phyloP scores from a whole-genome alignment of 2,329 filamentous ascomycete genomes.

The Simplicillium aogashimaense region DNA sequence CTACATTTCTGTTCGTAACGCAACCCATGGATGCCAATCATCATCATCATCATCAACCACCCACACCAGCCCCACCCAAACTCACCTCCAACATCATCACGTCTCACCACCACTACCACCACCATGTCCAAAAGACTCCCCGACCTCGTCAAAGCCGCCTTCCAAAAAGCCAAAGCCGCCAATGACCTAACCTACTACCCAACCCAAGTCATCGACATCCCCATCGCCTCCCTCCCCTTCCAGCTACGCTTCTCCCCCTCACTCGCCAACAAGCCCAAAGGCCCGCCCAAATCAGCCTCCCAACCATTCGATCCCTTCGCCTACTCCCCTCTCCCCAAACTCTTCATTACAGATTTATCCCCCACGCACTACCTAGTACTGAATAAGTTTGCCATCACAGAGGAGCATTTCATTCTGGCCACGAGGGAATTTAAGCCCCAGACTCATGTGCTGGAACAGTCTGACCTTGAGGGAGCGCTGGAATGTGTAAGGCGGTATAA shows the following conservation, averaged over 20 bases:
- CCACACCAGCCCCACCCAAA: not conserved
- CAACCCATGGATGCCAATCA: not conserved
- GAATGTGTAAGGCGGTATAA: constrained; percentile 51
- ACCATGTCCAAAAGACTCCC: constrained; percentile 37
- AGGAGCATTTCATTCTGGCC: constrained; percentile 62
- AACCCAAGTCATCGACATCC: constrained; percentile 40
- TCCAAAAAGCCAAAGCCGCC: constrained; percentile 33
- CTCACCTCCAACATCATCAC: not conserved
- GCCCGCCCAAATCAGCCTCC: constrained; percentile 23
- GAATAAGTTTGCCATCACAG: constrained; percentile 67
- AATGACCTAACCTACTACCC: constrained; percentile 44
- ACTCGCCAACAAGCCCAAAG: constrained; percentile 57
- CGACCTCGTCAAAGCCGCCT: constrained; percentile 38
- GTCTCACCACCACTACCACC: constrained; percentile 14
- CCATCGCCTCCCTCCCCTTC: constrained; percentile 40
- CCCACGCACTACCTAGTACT: constrained; percentile 54
- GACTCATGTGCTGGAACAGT: constrained; percentile 48
- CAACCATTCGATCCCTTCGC: constrained; percentile 55
- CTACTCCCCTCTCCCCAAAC: constrained; percentile 40
- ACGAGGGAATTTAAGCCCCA: constrained; percentile 56
- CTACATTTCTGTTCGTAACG: too few species aligned
- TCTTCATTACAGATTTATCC: constrained; percentile 41
- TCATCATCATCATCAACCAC: not conserved
- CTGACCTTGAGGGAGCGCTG: constrained; percentile 51
- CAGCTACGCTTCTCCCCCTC: constrained; percentile 63